Base-by-base conservation (phyloP, 1,139 yeast genomes). In the Schizosaccharomyces versatilis region DNA sequence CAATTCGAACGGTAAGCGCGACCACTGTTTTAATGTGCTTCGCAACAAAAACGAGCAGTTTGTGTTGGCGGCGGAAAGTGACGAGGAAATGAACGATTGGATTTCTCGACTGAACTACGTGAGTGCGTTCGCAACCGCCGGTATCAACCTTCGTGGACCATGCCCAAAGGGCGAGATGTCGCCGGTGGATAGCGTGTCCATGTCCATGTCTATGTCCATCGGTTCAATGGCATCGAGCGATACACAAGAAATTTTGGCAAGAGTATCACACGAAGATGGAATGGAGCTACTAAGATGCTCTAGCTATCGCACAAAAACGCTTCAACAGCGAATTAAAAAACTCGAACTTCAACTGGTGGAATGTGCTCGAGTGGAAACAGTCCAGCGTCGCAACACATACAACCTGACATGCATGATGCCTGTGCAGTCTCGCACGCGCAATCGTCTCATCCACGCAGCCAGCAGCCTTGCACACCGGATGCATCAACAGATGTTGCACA, bases 81-180 rank as follows among this genome's bases (percentile, higher is more conserved):
- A 62, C 32, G 62, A 57, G 1, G 82, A 77, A 52, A 66, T 73
- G 65, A 63, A 66, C 17, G 73, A 74, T 40, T 80, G 85, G 85
- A 71, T 78, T 53, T 68, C 69, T 48, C 66, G 74, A 12, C 75
- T 80, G 60, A 79, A 80, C 60, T 71, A 72, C 59, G 68, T 78
- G 12, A 75, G 80, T 1, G 72, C 81, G 0, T 66, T 76, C 53
- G 73, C 72, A 51, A 70, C 74, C 2, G 71, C 76, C 58, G 66
- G 65, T 40, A 58, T 68, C 14, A 52, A 53, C 3, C 53, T 54
- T 10, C 54, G 58, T 10, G 58, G 56, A 8, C 32, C 32, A 5
- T 24, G 32, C 32, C 32, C 32, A 24, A 24, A 24, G 32, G 32
- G 32, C 32, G 32, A 24, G 32, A 24, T 24, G 32, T 24, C 32